Percentiles rank a stretch among this genome's conserved stretches.
Conservation (phyloP, 23 red algal species). For the Gracilariopsis chorda region DNA sequence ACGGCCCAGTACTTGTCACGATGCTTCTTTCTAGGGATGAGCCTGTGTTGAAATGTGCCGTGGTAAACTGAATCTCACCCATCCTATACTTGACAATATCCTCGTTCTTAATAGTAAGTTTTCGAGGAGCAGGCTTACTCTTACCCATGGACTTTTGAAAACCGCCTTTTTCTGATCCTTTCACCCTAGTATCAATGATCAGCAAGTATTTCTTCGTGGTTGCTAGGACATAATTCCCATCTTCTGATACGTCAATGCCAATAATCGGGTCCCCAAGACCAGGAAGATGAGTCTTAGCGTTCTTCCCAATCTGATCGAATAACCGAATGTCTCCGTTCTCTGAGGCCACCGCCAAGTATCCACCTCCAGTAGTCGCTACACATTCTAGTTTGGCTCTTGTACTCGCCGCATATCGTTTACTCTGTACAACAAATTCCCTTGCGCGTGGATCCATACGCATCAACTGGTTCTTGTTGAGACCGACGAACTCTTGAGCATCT, state of each 20-base stretch:
- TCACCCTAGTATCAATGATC: constrained; percentile 72
- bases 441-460: constrained; percentile 80
- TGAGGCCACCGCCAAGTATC: constrained; percentile 69
- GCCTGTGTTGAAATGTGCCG: constrained; percentile 84
- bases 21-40: constrained; percentile 66
- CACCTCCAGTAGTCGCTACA: constrained; percentile 68
- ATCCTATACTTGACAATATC: constrained; percentile 70
- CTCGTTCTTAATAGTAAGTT: constrained; percentile 53
- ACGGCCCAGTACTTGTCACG: constrained; percentile 78
- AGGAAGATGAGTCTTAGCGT: constrained; percentile 80
- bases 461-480: constrained; percentile 68
- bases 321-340: constrained; percentile 80
- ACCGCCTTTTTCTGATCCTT: constrained; percentile 39
- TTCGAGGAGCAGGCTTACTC: constrained; percentile 67
- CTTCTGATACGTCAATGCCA: constrained; percentile 75
- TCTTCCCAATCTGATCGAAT: constrained; percentile 80
- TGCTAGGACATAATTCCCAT: constrained; percentile 72
- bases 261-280: constrained; percentile 80
- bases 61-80: constrained; percentile 72
- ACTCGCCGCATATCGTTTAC: constrained; percentile 75
- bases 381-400: constrained; percentile 45
- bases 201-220: constrained; percentile 75
- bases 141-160: constrained; percentile 82
- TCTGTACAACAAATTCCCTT: constrained; percentile 75
- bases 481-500: constrained; percentile 60